Conservation (phyloP, 2,329 filamentous ascomycete genomes). For the Aureobasidium sp. region DNA sequence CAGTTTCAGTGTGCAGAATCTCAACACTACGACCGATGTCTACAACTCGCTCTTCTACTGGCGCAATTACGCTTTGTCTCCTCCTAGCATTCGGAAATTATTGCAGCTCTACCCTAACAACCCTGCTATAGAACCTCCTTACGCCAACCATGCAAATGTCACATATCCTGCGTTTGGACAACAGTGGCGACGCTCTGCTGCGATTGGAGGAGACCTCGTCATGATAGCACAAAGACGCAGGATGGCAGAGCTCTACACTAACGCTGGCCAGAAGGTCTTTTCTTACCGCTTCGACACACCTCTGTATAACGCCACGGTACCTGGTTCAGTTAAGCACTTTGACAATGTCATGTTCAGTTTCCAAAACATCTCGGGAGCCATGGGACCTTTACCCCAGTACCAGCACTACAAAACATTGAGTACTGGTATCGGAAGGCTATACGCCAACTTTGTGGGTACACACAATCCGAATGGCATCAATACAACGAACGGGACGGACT, state of each 20-base stretch:
- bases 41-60: constrained; percentile 36
- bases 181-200: constrained; percentile 36
- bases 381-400: constrained; percentile 36
- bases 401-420: constrained; percentile 33
- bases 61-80: constrained; percentile 40
- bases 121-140: constrained; percentile 40
- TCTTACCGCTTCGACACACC: constrained; percentile 45
- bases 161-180: constrained; percentile 29
- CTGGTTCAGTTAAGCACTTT: constrained; percentile 40
- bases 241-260: constrained; percentile 35
- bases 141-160: constrained; percentile 22
- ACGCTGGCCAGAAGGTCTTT: constrained; percentile 32
- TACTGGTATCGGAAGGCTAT: constrained; percentile 33
- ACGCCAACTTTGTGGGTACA: constrained; percentile 37
- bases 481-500: constrained; percentile 15
- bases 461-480: constrained; percentile 35
- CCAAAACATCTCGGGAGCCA: constrained; percentile 41
- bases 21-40: constrained; percentile 37
- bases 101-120: constrained; percentile 43
- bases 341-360: constrained; percentile 45
- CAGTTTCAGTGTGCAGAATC: constrained; percentile 33
- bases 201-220: constrained; percentile 41
- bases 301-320: constrained; percentile 34
- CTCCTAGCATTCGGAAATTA: constrained; percentile 36
- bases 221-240: constrained; percentile 42